Percentiles rank a stretch among this genome's conserved stretches.
Conservation (phyloP, 768 basidiomycete genomes). For the Termitomyces titanicus region DNA sequence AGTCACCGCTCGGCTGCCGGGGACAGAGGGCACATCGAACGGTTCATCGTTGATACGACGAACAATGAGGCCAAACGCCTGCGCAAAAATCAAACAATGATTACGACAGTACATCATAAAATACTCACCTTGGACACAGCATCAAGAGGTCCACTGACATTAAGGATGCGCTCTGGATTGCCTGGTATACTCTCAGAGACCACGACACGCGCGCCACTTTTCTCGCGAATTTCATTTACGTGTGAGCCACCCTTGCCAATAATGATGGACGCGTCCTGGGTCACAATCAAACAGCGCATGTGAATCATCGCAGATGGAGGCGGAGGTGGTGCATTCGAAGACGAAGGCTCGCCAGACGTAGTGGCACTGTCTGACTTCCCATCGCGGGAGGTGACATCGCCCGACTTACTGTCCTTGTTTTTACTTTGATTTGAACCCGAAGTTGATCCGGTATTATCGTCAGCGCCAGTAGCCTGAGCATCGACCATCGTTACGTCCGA, state of each 20-base stretch:
- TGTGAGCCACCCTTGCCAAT: conserved; percentile 95
- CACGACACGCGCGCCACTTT: conserved; percentile 93
- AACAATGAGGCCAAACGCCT: conserved; percentile 99
- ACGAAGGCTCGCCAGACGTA: conserved; percentile 48
- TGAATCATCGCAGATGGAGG: conserved; percentile 84
- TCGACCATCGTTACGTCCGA: conserved; percentile 71
- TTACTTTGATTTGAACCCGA: conserved; percentile 41
- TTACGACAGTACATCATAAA: neutral
- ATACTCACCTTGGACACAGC: conserved; percentile 91
- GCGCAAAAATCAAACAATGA: neutral
- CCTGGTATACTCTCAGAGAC: conserved; percentile 98
- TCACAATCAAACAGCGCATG: conserved; percentile 98
- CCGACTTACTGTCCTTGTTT: conserved; percentile 36
- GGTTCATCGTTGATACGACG: conserved; percentile 99
- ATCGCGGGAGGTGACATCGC: conserved; percentile 25
- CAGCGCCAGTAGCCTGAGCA: conserved; percentile 44
- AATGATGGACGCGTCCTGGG: conserved; percentile 98
- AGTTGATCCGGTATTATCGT: conserved; percentile 61
- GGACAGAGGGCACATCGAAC: conserved; percentile 95
- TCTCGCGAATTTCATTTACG: conserved; percentile 98
- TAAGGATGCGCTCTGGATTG: conserved; percentile 98
- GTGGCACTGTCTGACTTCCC: conserved; percentile 42
- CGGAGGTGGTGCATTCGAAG: conserved; percentile 37
- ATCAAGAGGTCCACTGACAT: conserved; percentile 93
- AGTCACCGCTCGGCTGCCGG: conserved; percentile 96